A percentile compares a stretch with the other conserved stretches of the same genome.
Evolutionary conservation across 305 asterid species (phyloP).

Genomic region (Fraxinus latifolia): DNA sequence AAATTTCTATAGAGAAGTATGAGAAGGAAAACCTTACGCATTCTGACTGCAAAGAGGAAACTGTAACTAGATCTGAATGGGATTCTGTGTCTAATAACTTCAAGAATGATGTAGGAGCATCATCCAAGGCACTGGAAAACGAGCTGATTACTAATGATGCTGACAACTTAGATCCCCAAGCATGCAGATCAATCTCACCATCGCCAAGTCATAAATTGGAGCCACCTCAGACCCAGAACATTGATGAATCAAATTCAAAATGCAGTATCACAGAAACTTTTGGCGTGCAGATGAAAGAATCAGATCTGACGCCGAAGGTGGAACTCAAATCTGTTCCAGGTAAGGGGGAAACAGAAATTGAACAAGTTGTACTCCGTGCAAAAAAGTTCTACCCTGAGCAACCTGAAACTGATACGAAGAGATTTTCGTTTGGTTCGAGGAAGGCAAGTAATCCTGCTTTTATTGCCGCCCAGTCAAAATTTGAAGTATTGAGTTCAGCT

Average conservation of each 20-base stretch:
- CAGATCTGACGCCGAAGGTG: constrained; percentile 28
- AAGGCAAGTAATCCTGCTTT: constrained; percentile 78
- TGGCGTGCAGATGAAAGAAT: constrained; percentile 31
- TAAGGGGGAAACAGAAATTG: constrained; percentile 34
- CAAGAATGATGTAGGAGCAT: constrained; percentile 28
- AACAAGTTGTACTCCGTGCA: constrained; percentile 28
- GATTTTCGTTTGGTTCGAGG: constrained; percentile 37
- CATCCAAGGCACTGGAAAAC: constrained; percentile 39
- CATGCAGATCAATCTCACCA: constrained; percentile 28
- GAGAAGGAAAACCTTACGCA: constrained; percentile 34
- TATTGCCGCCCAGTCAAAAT: constrained; percentile 83
- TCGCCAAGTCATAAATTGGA: constrained; percentile 23
- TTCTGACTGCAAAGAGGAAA: constrained; percentile 35
- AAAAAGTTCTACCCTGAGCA: constrained; percentile 29
- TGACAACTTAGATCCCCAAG: constrained; percentile 32
- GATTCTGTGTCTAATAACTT: constrained; percentile 33
- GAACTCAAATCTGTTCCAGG: constrained; percentile 32
- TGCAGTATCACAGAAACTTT: constrained; percentile 31
- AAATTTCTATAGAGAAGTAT: constrained; percentile 29
- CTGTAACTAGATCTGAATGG: constrained; percentile 32
- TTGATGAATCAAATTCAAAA: constrained; percentile 30
- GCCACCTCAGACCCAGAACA: constrained; percentile 30
- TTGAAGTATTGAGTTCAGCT: constrained; percentile 59
- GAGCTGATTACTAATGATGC: constrained; percentile 40
- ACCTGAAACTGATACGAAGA: constrained; percentile 49